Percentiles rank a stretch among this genome's conserved stretches.
These are phyloP conservation scores for Sporothrix euskadiensis DNA, from an alignment of 2,329 filamentous ascomycete genomes.

Conservation along the genomic window DNA sequence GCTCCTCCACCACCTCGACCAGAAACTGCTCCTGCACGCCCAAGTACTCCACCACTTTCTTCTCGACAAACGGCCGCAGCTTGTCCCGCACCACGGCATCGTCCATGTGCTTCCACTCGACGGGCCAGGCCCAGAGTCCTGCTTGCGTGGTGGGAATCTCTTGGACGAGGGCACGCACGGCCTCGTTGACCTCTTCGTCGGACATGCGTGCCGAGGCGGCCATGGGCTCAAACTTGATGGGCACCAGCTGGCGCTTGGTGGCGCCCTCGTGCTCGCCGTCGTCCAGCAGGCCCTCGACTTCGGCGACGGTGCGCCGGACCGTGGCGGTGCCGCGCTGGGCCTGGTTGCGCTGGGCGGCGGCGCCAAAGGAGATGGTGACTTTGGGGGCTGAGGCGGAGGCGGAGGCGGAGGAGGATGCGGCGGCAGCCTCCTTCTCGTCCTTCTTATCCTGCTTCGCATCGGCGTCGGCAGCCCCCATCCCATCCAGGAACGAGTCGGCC, in stretches of 20 bases:
- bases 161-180: constrained; percentile 76
- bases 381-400: background rate
- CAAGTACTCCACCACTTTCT: constrained; percentile 96
- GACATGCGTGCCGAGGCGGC: constrained; percentile 68
- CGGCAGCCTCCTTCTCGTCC: background rate
- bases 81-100: constrained; percentile 79
- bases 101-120: constrained; percentile 91
- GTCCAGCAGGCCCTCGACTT: constrained; percentile 91
- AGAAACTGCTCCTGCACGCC: constrained; percentile 95
- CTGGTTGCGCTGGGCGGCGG: constrained; percentile 73
- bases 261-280: constrained; percentile 82
- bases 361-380: constrained; percentile 91
- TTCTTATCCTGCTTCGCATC: background rate
- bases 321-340: constrained; percentile 57
- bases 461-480: constrained; percentile 74
- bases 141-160: constrained; percentile 88
- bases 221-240: constrained; percentile 76
- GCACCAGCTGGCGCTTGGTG: constrained; percentile 71
- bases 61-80: constrained; percentile 91
- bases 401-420: background rate
- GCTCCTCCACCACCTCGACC: constrained; percentile 87
- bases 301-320: constrained; percentile 75
- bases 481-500: constrained; percentile 87
- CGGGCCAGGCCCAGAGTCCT: constrained; percentile 86
- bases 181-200: constrained; percentile 83